These are phyloP conservation scores for Fusarium lyarnte DNA, from an alignment of 2,329 filamentous ascomycete species.

Conservation along the genomic window DNA sequence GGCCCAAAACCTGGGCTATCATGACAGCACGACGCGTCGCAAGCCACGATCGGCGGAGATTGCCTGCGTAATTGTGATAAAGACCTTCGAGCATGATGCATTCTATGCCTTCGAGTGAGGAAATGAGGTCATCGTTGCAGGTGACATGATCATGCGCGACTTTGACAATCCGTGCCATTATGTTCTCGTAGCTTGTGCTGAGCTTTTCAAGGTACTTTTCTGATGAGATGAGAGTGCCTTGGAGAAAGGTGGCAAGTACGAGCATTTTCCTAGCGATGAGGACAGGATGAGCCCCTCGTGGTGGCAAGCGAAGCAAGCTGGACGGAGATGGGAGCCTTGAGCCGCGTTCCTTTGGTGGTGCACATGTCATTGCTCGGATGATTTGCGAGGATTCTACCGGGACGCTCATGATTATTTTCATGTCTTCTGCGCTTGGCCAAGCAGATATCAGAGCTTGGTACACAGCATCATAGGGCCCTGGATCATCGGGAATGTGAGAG, in stretches of 20 bases:
- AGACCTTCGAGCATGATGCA: conserved; percentile 60
- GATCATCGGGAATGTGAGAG: neutral
- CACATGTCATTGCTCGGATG: conserved; percentile 50
- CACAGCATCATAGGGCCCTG: conserved; percentile 36
- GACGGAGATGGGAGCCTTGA: conserved; percentile 32
- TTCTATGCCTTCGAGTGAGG: conserved; percentile 58
- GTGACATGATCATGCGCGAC: conserved; percentile 52
- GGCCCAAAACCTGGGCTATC: conserved; percentile 55
- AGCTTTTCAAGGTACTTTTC: conserved; percentile 1
- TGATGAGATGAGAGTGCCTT: conserved; percentile 39
- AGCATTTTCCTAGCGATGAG: conserved; percentile 55
- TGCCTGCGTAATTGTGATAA: conserved; percentile 58
- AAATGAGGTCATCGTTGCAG: conserved; percentile 56
- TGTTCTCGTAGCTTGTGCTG: conserved; percentile 16
- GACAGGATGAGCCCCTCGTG: conserved; percentile 49
- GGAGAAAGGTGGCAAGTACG: conserved; percentile 49
- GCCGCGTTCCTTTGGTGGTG: conserved; percentile 20
- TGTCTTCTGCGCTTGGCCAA: conserved; percentile 53
- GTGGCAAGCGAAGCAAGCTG: conserved; percentile 44
- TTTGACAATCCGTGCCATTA: conserved; percentile 44
- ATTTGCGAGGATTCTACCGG: conserved; percentile 45
- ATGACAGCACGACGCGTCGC: conserved; percentile 55
- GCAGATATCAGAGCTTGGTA: conserved; percentile 46
- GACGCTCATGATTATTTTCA: conserved; percentile 48
- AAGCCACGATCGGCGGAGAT: conserved; percentile 58